Base-by-base conservation (phyloP, 2,329 filamentous ascomycete species). In the Fusarium lyarnte region DNA sequence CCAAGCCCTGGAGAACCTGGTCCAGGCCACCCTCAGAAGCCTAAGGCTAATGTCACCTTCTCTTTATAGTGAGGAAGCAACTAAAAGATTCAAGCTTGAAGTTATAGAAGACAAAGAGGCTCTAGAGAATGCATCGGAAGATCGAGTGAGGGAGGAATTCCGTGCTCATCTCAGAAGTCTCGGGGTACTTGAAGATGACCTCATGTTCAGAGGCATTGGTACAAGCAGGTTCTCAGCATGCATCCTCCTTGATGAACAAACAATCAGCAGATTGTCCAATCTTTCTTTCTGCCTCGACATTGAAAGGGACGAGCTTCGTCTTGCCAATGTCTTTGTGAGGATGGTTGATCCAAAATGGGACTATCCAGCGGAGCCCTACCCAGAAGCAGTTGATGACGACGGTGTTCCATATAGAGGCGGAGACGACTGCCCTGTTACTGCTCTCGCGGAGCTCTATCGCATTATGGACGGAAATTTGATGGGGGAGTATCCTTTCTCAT, bases 61-160 rank as follows among this genome's bases (percentile, higher is more conserved):
- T n/a, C 55, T 51, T 33, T 71, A 71, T 33, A 52, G 49, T 31
- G 62, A 71, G 51, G 67, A 71, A 36, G 69, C 52, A 51, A 31
- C 29, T 23, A 67, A 67, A 47, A 52, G 62, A 17, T 71, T 71
- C 62, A 71, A 71, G 19, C 31, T 71, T 16, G 62, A 63, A 29
- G 46, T 67, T 14, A 35, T 71, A 25, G 36, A 52, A 38, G 43
- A 71, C 36, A 58, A 51, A 35, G 47, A 63, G 23, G 62, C 62
- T 27, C 47, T 71, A 13, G 51, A 71, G 14, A 57, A 38, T 23
- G 69, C 67, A 19, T 71, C 69, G 16, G 69, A 71, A 36, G 69
- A 71, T n/a, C 53, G 67, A 31, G 62, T 71, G 27, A 67, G 67
- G 12, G 67, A 71, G 42, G 67, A 71, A 45, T 71, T 71, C 21